Conservation (phyloP, 2,329 filamentous ascomycete species). For the Leptodontidium sp. region DNA sequence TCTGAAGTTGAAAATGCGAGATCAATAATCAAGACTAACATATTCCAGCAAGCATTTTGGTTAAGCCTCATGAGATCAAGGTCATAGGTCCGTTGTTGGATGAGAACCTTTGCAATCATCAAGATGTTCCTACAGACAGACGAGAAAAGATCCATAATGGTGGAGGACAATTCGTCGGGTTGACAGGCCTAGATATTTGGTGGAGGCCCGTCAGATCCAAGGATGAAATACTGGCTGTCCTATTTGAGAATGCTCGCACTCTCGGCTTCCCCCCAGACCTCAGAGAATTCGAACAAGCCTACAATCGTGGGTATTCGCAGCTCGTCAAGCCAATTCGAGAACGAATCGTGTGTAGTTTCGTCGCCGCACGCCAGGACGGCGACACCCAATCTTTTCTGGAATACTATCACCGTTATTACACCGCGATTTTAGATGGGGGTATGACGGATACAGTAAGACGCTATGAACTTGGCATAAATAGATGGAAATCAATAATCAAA, state of each 20-base stretch:
- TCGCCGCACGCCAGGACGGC: not conserved
- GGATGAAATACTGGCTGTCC: not conserved
- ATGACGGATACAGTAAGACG: not conserved
- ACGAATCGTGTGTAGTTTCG: not conserved
- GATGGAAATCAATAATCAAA: not conserved
- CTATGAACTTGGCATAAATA: not conserved
- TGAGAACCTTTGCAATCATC: not conserved
- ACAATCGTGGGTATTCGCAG: conserved; percentile 1
- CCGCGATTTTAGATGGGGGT: not conserved
- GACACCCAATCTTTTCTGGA: not conserved
- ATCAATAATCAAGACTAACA: not conserved
- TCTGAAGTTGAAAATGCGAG: not conserved
- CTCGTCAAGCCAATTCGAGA: not conserved
- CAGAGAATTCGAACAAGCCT: not conserved
- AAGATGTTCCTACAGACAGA: conserved; percentile 7
- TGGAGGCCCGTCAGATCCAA: conserved; percentile 13
- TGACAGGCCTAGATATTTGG: conserved; percentile 20
- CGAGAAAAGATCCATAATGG: not conserved
- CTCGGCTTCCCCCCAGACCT: not conserved
- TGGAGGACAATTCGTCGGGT: not conserved
- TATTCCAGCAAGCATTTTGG: not conserved
- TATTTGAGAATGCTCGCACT: not conserved
- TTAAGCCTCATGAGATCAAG: not conserved
- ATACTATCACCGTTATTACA: not conserved
- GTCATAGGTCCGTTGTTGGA: not conserved